Conservation (phyloP, 1,284 basidiomycete species). For the Kwoniella shivajii region DNA sequence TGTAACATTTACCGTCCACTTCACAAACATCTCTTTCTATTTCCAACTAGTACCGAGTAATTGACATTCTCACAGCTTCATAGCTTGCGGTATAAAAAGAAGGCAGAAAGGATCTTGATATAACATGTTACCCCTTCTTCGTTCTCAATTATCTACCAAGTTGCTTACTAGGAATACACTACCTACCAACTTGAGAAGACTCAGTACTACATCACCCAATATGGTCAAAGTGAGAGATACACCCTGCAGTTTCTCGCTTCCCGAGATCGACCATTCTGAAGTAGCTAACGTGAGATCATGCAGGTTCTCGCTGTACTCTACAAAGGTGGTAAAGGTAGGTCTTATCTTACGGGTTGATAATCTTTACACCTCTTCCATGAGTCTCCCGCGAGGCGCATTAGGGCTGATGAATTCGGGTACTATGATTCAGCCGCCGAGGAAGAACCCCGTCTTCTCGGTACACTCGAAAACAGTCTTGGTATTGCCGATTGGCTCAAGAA, state of each 20-base stretch:
- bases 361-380: too few relatives aligned
- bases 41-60: too few relatives aligned
- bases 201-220: slow-evolving; percentile 5
- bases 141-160: too few relatives aligned
- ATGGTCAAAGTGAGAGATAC: slow-evolving; percentile 21
- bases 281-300: slow-evolving; percentile 9
- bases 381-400: too few relatives aligned
- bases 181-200: too few relatives aligned
- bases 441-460: slow-evolving; percentile 84
- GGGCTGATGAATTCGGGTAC: too few relatives aligned
- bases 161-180: too few relatives aligned
- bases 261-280: not conserved
- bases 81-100: too few relatives aligned
- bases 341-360: not conserved
- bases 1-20: too few relatives aligned
- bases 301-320: slow-evolving; percentile 78
- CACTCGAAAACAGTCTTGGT: slow-evolving; percentile 87
- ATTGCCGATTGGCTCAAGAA: slow-evolving; percentile 70
- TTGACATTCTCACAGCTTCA: too few relatives aligned
- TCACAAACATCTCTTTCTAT: too few relatives aligned
- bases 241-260: not conserved
- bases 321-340: slow-evolving; percentile 43
- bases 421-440: slow-evolving; percentile 63
- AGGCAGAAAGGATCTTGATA: too few relatives aligned
- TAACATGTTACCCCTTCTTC: not conserved